A percentile compares a stretch with the other conserved stretches of the same genome.
Evolutionary conservation across 2,329 filamentous ascomycete species (phyloP).

Genomic region (Penicillium sp.): DNA sequence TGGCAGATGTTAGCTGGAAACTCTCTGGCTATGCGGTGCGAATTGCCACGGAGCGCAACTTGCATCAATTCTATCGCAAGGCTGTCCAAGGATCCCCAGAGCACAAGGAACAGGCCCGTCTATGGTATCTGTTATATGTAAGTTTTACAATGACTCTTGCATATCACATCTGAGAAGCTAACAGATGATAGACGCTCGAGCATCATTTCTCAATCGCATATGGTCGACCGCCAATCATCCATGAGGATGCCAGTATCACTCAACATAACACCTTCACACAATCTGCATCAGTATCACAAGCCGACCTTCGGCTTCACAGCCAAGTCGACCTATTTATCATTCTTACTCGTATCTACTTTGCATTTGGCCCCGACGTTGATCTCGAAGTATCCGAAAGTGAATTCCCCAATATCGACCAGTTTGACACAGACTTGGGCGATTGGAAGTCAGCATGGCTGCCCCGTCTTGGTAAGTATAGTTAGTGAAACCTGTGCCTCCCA

Average conservation of each 20-base stretch:
- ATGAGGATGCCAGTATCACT: slow-evolving; percentile 39
- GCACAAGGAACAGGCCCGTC: slow-evolving; percentile 37
- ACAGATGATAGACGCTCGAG: slow-evolving; percentile 35
- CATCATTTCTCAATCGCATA: slow-evolving; percentile 48
- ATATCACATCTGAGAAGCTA: slow-evolving; percentile 2
- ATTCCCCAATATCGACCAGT: slow-evolving; percentile 42
- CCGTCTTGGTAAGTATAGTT: slow-evolving; percentile 31
- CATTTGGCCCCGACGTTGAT: slow-evolving; percentile 46
- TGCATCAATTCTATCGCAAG: slow-evolving; percentile 45
- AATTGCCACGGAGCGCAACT: slow-evolving; percentile 44
- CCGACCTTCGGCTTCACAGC: slow-evolving; percentile 40
- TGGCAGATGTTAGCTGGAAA: slow-evolving; percentile 54
- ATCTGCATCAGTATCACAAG: slow-evolving; percentile 32
- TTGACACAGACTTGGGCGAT: slow-evolving; percentile 39
- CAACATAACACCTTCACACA: slow-evolving; percentile 37
- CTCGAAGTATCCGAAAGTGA: slow-evolving; percentile 42
- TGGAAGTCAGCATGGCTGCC: slow-evolving; percentile 40
- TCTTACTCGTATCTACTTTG: slow-evolving; percentile 46
- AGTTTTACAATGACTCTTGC: slow-evolving; percentile 7
- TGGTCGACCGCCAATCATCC: slow-evolving; percentile 45
- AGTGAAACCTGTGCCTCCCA: background rate
- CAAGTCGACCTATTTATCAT: slow-evolving; percentile 47
- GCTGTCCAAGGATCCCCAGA: slow-evolving; percentile 39
- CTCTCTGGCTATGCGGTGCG: slow-evolving; percentile 44
- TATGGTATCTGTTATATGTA: slow-evolving; percentile 47